Evolutionary conservation across 23 red algal genomes (phyloP).

Genomic region (Chondrus crispus): DNA sequence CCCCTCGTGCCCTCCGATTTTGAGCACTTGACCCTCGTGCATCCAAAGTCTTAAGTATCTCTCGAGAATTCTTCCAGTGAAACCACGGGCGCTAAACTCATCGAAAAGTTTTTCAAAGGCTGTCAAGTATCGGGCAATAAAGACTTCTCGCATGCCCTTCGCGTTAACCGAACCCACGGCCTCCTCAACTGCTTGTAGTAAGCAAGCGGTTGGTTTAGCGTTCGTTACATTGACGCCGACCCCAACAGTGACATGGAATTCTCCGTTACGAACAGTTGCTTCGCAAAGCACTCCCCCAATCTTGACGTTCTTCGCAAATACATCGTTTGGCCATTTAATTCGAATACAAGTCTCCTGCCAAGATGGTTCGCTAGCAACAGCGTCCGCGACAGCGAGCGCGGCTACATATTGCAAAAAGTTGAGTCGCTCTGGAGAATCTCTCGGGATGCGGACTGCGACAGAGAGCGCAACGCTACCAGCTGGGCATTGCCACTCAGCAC

Average conservation of each 20-base stretch:
- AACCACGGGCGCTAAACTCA: conserved; percentile 29
- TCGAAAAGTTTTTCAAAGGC: conserved; percentile 47
- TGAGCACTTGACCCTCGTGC: conserved; percentile 61
- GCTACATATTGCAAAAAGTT: conserved; percentile 87
- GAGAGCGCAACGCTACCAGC: conserved; percentile 70
- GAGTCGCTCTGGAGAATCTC: not conserved
- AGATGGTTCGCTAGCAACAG: not conserved
- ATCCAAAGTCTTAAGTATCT: conserved; percentile 76
- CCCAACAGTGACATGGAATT: conserved; percentile 72
- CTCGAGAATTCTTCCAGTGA: conserved; percentile 20
- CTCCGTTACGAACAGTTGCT: conserved; percentile 1
- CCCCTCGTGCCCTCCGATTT: conserved; percentile 31
- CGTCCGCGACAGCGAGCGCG: conserved; percentile 61
- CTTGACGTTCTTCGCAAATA: conserved; percentile 67
- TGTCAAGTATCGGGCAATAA: conserved; percentile 46
- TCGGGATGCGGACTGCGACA: conserved; percentile 12
- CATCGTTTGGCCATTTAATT: conserved; percentile 97
- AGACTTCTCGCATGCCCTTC: conserved; percentile 17
- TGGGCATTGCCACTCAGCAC: conserved; percentile 65
- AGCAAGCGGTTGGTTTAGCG: conserved; percentile 64
- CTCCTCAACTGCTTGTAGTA: not conserved
- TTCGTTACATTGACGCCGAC: conserved; percentile 90
- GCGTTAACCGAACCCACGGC: not conserved
- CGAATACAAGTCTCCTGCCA: conserved; percentile 19
- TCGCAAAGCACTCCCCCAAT: conserved; percentile 85